phyloP scores from a whole-genome alignment of 73 alveolate genomes.

The Stentor coeruleus region DNA sequence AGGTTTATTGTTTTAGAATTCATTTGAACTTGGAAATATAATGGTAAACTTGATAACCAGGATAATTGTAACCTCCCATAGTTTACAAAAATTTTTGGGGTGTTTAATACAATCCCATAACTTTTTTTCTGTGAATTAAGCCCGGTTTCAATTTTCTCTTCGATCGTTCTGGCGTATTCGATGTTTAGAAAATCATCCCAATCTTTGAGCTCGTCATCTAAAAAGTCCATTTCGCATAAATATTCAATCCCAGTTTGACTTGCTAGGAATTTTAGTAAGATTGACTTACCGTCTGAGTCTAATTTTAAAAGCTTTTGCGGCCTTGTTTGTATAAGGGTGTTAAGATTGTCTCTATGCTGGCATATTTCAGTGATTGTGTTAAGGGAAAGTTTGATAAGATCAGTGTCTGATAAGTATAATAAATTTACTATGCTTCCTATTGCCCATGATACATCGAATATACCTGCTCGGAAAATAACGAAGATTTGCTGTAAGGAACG shows the following conservation, averaged over 20 bases:
- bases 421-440: not conserved
- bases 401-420: not conserved
- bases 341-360: not conserved
- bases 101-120: not conserved
- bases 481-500: not conserved
- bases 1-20: too few species aligned
- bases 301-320: not conserved
- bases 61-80: not conserved
- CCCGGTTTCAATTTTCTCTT: conserved; percentile 5
- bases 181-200: not conserved
- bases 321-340: not conserved
- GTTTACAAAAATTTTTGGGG: not conserved
- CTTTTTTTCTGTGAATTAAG: not conserved
- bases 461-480: not conserved
- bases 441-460: conserved; percentile 12
- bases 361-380: not conserved
- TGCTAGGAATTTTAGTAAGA: not conserved
- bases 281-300: not conserved
- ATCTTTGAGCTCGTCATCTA: not conserved
- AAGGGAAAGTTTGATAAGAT: not conserved
- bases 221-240: not conserved
- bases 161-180: not conserved
- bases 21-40: not conserved
- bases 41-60: not conserved
- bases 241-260: conserved; percentile 5